Conservation (phyloP, 169 alveolate genomes). For the Plasmodium gallinaceum region DNA sequence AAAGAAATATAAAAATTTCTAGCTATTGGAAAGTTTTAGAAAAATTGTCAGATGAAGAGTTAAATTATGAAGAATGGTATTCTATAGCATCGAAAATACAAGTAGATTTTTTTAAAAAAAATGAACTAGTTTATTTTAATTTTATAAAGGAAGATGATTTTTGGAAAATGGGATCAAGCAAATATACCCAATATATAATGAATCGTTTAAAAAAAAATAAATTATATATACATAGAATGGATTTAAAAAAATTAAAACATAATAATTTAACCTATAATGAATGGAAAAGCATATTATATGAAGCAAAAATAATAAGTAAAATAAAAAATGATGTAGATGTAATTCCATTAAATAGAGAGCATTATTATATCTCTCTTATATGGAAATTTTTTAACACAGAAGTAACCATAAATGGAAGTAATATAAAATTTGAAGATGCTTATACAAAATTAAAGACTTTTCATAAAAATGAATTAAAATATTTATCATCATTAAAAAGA, state of each 20-base stretch:
- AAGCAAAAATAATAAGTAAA: constrained; percentile 15
- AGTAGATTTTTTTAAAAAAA: constrained; percentile 52
- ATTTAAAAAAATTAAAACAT: constrained; percentile 11
- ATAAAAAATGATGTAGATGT: constrained; percentile 5
- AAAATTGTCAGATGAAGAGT: constrained; percentile 61
- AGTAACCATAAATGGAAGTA: constrained; percentile 29
- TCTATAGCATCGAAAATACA: constrained; percentile 49
- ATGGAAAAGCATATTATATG: constrained; percentile 37
- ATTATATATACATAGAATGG: constrained; percentile 30
- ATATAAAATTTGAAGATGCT: constrained; percentile 39
- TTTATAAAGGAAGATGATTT: constrained; percentile 31
- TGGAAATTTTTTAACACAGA: constrained; percentile 71
- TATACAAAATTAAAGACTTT: constrained; percentile 20
- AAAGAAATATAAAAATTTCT: constrained; percentile 30
- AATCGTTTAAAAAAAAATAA: constrained; percentile 8
- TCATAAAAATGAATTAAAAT: constrained; percentile 19
- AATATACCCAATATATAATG: constrained; percentile 9
- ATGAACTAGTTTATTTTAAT: constrained; percentile 45
- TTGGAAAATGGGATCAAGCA: constrained; percentile 62
- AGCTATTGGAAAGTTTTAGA: constrained; percentile 25
- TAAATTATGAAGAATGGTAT: constrained; percentile 70
- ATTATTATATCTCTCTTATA: constrained; percentile 37
- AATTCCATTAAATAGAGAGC: constrained; percentile 15
- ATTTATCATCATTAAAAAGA: constrained; percentile 17
- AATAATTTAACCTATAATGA: constrained; percentile 40